Base-by-base conservation (phyloP, 352 stramenopile species). In the Pythium volutum region DNA sequence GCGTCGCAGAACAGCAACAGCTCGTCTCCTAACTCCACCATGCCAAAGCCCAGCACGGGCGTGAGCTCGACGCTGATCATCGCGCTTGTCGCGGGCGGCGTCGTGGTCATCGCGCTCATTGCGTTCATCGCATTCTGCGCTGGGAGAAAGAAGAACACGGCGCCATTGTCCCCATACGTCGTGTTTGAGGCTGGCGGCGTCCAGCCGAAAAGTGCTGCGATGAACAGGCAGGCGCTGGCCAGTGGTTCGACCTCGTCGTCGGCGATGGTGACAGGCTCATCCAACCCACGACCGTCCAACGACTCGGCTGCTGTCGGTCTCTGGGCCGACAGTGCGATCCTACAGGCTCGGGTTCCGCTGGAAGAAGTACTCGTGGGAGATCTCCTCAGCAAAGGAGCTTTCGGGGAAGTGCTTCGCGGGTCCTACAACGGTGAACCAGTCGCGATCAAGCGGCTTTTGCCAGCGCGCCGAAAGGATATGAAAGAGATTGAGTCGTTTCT, bases 371-470 rank as follows among this genome's bases (percentile, higher is more conserved):
- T 53, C 15, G 18, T 58, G 20, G 47, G 58, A 4, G 26, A 52
- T n/a, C 23, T 31, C 20, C 69, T 83, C 9, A 82, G 60, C 22
- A 53, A 66, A 11, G 74, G 73, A 4, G 76, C 74, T 51, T 86
- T 80, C 27, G 72, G 76, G 22, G 67, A 79, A 39, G 66, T 87
- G 2, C 81, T 73, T 20, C 25, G 26, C 3, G 77, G 69, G 38
- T 71, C 55, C 5, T 76, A 79, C 59, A 62, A 65, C 16, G 52
- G 62, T 10, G 57, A 64, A 4, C 14, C 43, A 2, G 69, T 87
- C 11, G 77, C 71, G 2, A 60, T 87, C 41, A 86, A 87, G 55
- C 71, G 77, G 23, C 69, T 87, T 11, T 50, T 64, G 6, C 50
- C 62, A 16, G 69, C 69, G 9, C 45, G 26, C 1, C 64, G 74